Base-by-base conservation (phyloP, 2,329 filamentous ascomycete genomes). In the Phialophora macrospora region DNA sequence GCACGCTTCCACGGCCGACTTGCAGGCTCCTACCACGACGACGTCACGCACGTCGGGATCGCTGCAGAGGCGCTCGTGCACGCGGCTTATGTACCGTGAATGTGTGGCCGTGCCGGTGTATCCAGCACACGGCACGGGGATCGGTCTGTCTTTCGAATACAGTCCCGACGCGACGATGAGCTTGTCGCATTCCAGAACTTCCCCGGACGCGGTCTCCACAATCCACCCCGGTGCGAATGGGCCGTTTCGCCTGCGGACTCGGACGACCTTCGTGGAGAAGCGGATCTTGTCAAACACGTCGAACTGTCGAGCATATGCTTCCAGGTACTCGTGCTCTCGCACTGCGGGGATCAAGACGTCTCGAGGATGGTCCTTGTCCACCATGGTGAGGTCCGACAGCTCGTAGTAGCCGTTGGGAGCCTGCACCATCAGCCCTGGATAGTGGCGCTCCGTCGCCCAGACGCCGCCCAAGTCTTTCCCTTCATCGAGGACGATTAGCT, bases 361-460 rank as follows among this genome's bases (percentile, higher is more conserved):
- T 4, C 52, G 59, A 2, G 57, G 48, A 2, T 64, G 62, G 11
- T 64, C 52, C 7, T 41, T 34, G n/a, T 58, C n/a, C 2, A 66
- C 56, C 7, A 75, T 65, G 8, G 72, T 55, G 7, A 73, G 32
- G 52, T 75, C 74, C 26, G 72, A 74, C 44, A 73, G 74, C 64
- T 75, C 74, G 62, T 74, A 75, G 17, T 72, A 63, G 0, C 74
- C 74, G 32, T 74, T 72, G 4, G 73, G 72, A 46, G 72, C 73
- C 32, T 75, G 72, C n/a, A 73, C 73, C 4, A 72, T 65, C 9
- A 75, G 66, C 17, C 73, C 75, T 8, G 74, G 73, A 56, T 74
- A 75, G 0, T 75, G 67, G 1, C 74, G 70, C 20, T 74, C 71
- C 8, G 67, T 62, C 1, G 72, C 66, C 74, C 74, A 75, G 4